A percentile compares a stretch with the other conserved stretches of the same genome.
phyloP scores from a whole-genome alignment of 305 asterid species.

The Nicotiana rustica region DNA sequence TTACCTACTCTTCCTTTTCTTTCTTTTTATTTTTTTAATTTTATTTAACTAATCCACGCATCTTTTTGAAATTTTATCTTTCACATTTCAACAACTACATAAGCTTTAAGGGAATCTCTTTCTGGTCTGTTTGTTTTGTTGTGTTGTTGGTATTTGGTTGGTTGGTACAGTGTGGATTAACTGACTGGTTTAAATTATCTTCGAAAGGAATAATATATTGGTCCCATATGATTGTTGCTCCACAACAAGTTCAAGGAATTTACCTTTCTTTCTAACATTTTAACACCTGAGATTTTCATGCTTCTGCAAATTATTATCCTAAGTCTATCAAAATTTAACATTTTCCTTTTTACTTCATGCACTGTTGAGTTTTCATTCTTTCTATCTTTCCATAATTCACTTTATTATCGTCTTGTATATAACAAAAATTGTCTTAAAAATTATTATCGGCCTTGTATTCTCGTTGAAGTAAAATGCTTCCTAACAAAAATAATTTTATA shows the following conservation, averaged over 20 bases:
- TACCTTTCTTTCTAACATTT: neutral
- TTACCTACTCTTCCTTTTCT: neutral
- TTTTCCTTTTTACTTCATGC: too few species aligned
- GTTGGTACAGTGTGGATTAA: slow-evolving; percentile 14
- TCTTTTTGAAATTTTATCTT: neutral
- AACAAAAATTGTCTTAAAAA: too few species aligned
- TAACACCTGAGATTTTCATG: neutral
- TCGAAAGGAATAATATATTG: neutral
- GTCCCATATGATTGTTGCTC: slow-evolving; percentile 29
- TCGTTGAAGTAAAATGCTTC: too few species aligned
- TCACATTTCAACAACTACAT: neutral
- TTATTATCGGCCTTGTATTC: too few species aligned
- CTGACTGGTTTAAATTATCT: neutral
- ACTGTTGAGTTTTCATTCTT: too few species aligned
- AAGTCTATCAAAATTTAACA: neutral
- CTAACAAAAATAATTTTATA: too few species aligned
- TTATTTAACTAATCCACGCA: neutral
- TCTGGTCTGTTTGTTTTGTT: slow-evolving; percentile 28
- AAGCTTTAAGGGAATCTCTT: neutral
- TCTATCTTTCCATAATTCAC: too few species aligned
- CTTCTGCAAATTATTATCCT: too few species aligned
- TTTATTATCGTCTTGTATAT: too few species aligned
- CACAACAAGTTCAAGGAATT: neutral
- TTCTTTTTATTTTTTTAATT: neutral
- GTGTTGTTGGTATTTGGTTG: slow-evolving; percentile 33